A percentile compares a stretch with the other conserved stretches of the same genome.
These are phyloP conservation scores for Nemania diffusa DNA, from an alignment of 2,329 filamentous ascomycete genomes.

Conservation along the genomic window DNA sequence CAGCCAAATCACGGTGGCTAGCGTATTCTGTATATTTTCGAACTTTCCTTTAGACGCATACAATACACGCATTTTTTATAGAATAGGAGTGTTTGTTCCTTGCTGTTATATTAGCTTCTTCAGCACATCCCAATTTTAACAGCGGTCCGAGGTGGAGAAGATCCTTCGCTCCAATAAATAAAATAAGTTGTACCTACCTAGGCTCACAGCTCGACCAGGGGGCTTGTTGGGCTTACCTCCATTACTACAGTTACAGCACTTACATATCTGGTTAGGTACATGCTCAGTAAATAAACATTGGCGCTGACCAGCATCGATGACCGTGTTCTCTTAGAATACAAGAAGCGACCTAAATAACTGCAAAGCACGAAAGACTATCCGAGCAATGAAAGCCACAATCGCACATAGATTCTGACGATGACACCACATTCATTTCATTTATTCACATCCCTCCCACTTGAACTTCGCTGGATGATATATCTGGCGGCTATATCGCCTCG, in stretches of 20 bases:
- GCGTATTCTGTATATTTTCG: no score
- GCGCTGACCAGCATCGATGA: background rate
- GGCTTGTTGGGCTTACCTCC: no score
- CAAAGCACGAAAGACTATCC: background rate
- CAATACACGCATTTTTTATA: no score
- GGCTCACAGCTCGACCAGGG: background rate
- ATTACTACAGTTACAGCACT: background rate
- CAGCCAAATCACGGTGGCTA: no score
- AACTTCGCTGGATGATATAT: slow-evolving; percentile 39
- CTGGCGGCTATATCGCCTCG: slow-evolving; percentile 38
- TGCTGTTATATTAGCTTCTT: no score
- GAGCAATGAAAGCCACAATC: background rate
- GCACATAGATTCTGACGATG: slow-evolving; percentile 14
- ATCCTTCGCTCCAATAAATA: no score
- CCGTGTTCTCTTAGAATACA: background rate
- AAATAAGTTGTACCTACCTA: no score
- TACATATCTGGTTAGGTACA: background rate
- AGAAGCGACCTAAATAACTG: background rate
- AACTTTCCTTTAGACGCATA: no score
- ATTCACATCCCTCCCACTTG: slow-evolving; percentile 33
- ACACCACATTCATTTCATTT: slow-evolving; percentile 27
- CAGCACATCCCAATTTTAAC: background rate
- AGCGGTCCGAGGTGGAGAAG: background rate
- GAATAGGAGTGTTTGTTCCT: no score
- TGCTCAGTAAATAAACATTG: background rate